Conservation (phyloP, 2,329 filamentous ascomycete species). For the Fusarium lateritium region DNA sequence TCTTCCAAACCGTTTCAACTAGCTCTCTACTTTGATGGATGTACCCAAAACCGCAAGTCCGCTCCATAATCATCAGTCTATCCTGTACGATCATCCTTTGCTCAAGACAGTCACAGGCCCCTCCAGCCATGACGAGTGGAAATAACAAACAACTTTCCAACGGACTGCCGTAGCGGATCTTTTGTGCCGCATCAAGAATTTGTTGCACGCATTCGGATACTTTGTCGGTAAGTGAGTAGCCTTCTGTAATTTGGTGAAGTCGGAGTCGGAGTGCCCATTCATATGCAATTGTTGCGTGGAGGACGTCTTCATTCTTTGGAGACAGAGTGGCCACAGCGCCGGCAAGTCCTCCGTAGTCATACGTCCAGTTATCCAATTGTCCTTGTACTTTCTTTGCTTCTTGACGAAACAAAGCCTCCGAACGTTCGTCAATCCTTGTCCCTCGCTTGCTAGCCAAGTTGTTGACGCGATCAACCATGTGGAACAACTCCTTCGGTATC, state of each 20-base stretch:
- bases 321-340: not conserved
- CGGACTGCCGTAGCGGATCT: slow-evolving; percentile 6
- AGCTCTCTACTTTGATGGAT: slow-evolving; percentile 20
- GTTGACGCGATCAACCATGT: slow-evolving; percentile 16
- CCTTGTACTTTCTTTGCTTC: slow-evolving; percentile 6
- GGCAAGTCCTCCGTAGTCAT: slow-evolving; percentile 12
- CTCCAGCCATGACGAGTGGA: slow-evolving; percentile 12
- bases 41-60: slow-evolving; percentile 15
- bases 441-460: slow-evolving; percentile 13
- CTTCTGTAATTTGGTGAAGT: slow-evolving; percentile 23
- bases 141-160: slow-evolving; percentile 10
- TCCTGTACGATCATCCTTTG: slow-evolving; percentile 18
- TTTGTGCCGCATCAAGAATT: slow-evolving; percentile 1
- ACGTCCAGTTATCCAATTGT: slow-evolving; percentile 8
- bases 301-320: slow-evolving; percentile 3
- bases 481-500: slow-evolving; percentile 13
- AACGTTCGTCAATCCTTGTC: slow-evolving; percentile 13
- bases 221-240: not conserved
- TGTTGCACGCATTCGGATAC: slow-evolving; percentile 14
- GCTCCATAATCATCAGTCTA: slow-evolving; percentile 14
- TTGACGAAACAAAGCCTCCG: not conserved
- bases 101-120: slow-evolving; percentile 11
- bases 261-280: slow-evolving; percentile 19
- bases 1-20: slow-evolving; percentile 22
- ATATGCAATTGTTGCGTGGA: slow-evolving; percentile 15